Evolutionary conservation across 768 basidiomycete genomes (phyloP).

Genomic region (Pisolithus albus): DNA sequence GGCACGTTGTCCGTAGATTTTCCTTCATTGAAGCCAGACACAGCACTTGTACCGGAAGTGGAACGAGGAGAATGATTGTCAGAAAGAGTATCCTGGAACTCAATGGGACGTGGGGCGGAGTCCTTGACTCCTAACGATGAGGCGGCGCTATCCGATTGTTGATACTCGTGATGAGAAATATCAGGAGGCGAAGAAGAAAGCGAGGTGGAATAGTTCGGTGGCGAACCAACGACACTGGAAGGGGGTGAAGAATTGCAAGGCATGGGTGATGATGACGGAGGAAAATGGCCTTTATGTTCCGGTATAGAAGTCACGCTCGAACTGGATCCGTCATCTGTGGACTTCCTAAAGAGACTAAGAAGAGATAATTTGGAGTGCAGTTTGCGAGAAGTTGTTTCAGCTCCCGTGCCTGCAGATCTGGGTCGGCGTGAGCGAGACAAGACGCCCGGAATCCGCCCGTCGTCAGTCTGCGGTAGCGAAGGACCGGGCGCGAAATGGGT

Average conservation of each 20-base stretch:
- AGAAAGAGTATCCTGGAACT: conserved; percentile 41
- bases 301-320: conserved; percentile 30
- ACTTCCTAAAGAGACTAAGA: conserved; percentile 66
- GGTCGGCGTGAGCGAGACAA: conserved; percentile 45
- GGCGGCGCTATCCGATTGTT: conserved; percentile 17
- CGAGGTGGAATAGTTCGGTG: conserved; percentile 15
- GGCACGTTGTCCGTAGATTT: conserved; percentile 16
- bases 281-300: conserved; percentile 21
- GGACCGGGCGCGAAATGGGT: conserved; percentile 30
- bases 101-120: conserved; percentile 39
- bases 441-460: conserved; percentile 29
- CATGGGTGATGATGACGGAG: conserved; percentile 23
- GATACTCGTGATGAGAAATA: conserved; percentile 9
- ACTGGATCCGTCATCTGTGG: conserved; percentile 32
- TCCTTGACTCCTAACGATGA: conserved; percentile 17
- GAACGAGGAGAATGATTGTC: conserved; percentile 28
- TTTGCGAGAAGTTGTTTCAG: conserved; percentile 41
- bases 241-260: conserved; percentile 16
- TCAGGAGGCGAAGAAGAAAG: conserved; percentile 29
- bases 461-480: conserved; percentile 55
- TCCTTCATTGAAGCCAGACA: conserved; percentile 19
- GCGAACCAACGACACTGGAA: conserved; percentile 18
- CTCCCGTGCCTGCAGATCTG: conserved; percentile 64
- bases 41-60: conserved; percentile 26
- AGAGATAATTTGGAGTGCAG: conserved; percentile 69